phyloP scores from a whole-genome alignment of 1,139 yeast species.

The Protomyces inouyei region DNA sequence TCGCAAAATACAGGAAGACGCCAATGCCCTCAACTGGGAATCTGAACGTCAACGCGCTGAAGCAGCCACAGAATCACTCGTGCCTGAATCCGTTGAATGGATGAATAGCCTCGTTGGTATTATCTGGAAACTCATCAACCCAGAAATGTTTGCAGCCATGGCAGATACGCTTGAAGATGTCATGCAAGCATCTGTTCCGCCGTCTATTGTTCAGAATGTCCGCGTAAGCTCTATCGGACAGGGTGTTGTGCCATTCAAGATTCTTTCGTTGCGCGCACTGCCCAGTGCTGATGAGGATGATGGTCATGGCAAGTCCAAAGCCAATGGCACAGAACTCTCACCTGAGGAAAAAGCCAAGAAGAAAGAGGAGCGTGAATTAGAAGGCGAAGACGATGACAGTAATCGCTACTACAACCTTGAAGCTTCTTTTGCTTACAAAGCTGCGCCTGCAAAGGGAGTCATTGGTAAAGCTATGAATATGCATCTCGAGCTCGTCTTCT shows the following conservation, averaged over 20 bases:
- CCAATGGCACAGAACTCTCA: constrained; percentile 2
- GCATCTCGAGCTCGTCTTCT: constrained; percentile 26
- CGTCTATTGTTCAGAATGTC: constrained; percentile 23
- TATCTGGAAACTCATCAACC: constrained; percentile 27
- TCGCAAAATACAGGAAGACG: constrained; percentile 21
- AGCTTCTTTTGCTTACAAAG: constrained; percentile 26
- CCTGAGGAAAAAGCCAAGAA: constrained; percentile 13
- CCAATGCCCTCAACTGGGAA: constrained; percentile 26
- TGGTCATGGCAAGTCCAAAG: constrained; percentile 13
- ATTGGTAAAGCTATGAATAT: constrained; percentile 26
- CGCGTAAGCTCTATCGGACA: constrained; percentile 24
- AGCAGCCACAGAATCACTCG: constrained; percentile 24
- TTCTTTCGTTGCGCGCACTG: constrained; percentile 25
- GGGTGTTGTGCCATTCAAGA: constrained; percentile 26
- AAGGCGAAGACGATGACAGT: constrained; percentile 18
- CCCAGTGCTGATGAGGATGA: constrained; percentile 24
- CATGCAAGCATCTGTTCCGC: constrained; percentile 29
- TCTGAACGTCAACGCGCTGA: constrained; percentile 26
- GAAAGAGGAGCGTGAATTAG: constrained; percentile 20
- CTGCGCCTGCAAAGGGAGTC: constrained; percentile 22
- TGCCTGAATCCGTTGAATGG: constrained; percentile 29
- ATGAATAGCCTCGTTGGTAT: constrained; percentile 25
- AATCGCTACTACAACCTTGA: constrained; percentile 27
- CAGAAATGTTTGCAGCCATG: constrained; percentile 26
- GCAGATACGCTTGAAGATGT: constrained; percentile 29